A percentile compares a stretch with the other conserved stretches of the same genome.
phyloP scores from a whole-genome alignment of 31 red algal species.

The Pterothamnion heteromorphum region DNA sequence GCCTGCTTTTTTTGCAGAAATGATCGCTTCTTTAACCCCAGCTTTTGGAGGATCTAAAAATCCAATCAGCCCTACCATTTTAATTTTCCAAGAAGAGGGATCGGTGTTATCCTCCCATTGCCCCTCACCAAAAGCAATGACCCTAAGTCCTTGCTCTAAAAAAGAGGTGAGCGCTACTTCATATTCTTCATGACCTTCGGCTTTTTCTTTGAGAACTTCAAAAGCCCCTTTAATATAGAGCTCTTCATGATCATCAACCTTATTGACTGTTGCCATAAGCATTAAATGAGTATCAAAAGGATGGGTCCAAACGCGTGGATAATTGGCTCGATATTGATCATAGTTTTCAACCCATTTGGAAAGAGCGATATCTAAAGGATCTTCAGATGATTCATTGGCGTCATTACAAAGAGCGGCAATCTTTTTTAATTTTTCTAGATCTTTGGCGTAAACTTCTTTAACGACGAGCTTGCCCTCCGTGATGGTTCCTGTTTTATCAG shows the following conservation, averaged over 20 bases:
- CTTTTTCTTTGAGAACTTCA: background rate
- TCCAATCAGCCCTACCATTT: conserved; percentile 76
- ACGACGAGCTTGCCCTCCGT: background rate
- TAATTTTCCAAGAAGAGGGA: background rate
- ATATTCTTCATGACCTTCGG: background rate
- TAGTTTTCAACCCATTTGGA: background rate
- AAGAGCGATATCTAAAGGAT: background rate
- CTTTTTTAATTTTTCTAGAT: background rate
- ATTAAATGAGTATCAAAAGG: background rate
- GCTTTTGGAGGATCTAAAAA: conserved; percentile 89
- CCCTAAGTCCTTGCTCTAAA: background rate
- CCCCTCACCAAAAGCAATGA: background rate
- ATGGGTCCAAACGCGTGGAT: background rate
- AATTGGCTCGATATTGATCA: background rate
- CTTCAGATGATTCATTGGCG: background rate
- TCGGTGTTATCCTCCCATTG: background rate
- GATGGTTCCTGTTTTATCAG: conserved; percentile 36
- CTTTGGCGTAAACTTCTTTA: background rate
- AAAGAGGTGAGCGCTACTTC: background rate
- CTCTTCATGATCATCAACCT: background rate
- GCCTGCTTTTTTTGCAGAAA: conserved; percentile 64
- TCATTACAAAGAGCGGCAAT: background rate
- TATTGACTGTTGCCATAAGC: background rate
- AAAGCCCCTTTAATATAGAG: background rate
- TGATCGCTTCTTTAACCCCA: conserved; percentile 65